Evolutionary conservation across 2,329 filamentous ascomycete genomes (phyloP), one percentile per base, ranked within the genome.

Genomic region (Arachnomyces sp.): DNA sequence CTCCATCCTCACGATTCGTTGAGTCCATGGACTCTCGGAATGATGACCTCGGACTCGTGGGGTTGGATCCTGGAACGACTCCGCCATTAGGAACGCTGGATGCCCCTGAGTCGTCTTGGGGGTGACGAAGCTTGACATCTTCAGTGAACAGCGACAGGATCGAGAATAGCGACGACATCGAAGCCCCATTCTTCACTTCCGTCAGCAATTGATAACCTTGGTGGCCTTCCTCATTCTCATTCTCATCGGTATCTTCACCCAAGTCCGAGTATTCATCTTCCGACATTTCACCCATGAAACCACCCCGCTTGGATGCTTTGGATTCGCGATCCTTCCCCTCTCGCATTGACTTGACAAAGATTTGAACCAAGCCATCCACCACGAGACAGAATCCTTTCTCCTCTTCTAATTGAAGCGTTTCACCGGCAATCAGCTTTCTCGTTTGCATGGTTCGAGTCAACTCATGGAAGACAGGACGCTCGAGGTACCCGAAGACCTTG

Each of bases 371-470:
- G 2, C 92, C 92, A 63, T 98, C 92, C 2, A 98, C 93, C 4
- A 98, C 92, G 42, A 98, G 74, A 59, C 92, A 98, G 55, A 98
- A 98, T 0, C 92, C 92, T 55, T 98, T 94, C 56, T 98, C 92
- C 59, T 98, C 92, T 63, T 98, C 92, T 25, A 98, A 70, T 49
- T 95, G 80, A 52, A 98, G 72, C 0, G 92, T 98, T 64, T 98
- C 92, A 20, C 92, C 92, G 4, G 92, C 90, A 54, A 96, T 93
- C 36, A 98, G 73, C 64, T 95, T 95, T 52, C 87, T 76, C 14
- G 93, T 98, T 67, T 98, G 92, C 92, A 98, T 98, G 43, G 89
- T 95, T 44, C 92, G 75, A 0, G 92, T 98, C 52, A 98, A 76
- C 64, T 98, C 92, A 57, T 98, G 93, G 56, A 98, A 98, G 31